phyloP scores from a whole-genome alignment of 2,329 filamentous ascomycete genomes.

The Meredithiella fracta region DNA sequence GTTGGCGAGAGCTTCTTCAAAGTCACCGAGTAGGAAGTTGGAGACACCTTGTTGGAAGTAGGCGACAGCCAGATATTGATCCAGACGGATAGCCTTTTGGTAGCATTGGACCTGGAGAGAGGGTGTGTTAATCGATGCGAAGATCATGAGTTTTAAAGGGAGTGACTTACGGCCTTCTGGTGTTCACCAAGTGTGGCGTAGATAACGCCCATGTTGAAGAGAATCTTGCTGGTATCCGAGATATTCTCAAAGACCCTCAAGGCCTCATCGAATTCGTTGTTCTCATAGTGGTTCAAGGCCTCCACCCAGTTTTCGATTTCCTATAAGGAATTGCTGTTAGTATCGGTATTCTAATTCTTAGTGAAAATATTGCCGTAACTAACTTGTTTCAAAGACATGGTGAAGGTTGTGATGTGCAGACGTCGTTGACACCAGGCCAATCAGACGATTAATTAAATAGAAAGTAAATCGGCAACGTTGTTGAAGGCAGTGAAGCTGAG shows the following conservation, averaged over 20 bases:
- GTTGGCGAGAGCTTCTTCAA: constrained; percentile 91
- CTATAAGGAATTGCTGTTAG: constrained; percentile 28
- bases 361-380: constrained; percentile 15
- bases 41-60: constrained; percentile 98
- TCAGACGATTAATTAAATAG: background rate
- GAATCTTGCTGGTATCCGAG: constrained; percentile 88
- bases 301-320: constrained; percentile 98
- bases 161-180: constrained; percentile 65
- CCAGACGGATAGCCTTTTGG: constrained; percentile 74
- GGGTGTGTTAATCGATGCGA: constrained; percentile 14
- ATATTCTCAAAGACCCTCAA: constrained; percentile 72
- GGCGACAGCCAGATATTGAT: constrained; percentile 90
- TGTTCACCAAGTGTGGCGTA: constrained; percentile 93
- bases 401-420: constrained; percentile 18
- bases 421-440: constrained; percentile 11
- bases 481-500: background rate
- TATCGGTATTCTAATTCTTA: background rate
- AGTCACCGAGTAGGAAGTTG: constrained; percentile 92
- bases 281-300: constrained; percentile 83
- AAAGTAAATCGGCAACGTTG: background rate
- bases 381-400: constrained; percentile 47
- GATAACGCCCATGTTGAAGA: constrained; percentile 97
- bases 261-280: constrained; percentile 89
- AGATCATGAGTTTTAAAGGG: background rate
- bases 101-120: constrained; percentile 69